These are phyloP conservation scores for Candida anglica DNA, from an alignment of 805 yeast genomes.

Conservation along the genomic window DNA sequence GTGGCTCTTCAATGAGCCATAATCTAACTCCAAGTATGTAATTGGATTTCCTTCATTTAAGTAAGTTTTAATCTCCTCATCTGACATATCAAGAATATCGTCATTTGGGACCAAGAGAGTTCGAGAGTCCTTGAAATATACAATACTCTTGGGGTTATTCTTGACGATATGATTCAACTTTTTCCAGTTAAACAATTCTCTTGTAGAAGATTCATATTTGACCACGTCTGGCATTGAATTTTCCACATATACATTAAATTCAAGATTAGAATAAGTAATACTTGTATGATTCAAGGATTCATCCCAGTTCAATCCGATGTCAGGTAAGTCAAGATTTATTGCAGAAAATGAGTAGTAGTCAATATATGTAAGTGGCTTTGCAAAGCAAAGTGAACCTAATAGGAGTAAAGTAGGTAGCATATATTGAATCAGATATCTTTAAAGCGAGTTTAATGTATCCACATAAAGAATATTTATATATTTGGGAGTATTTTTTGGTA, in stretches of 20 bases:
- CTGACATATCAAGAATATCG: slow-evolving; percentile 2
- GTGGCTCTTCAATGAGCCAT: neutral
- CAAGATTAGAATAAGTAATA: neutral
- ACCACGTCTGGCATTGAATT: neutral
- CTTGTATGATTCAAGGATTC: no score
- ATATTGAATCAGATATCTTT: no score
- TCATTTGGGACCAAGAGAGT: slow-evolving; percentile 13
- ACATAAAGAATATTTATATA: no score
- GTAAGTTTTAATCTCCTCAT: neutral
- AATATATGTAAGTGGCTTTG: no score
- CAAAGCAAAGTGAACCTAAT: no score
- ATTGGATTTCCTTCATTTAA: neutral
- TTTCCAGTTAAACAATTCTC: slow-evolving; percentile 8
- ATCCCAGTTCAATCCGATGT: no score
- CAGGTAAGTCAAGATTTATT: no score
- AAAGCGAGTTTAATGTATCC: no score
- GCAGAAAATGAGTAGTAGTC: no score
- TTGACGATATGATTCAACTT: slow-evolving; percentile 9
- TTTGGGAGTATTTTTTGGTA: no score
- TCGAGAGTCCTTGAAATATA: slow-evolving; percentile 13
- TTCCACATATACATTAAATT: neutral
- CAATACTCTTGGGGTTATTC: slow-evolving; percentile 9
- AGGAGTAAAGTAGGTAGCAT: no score
- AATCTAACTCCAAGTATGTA: neutral
- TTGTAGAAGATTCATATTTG: slow-evolving; percentile 6